Evolutionary conservation across 495 filamentous ascomycete species (phyloP), one percentile per base, ranked within the genome.

Genomic region (Xylaria castorea): DNA sequence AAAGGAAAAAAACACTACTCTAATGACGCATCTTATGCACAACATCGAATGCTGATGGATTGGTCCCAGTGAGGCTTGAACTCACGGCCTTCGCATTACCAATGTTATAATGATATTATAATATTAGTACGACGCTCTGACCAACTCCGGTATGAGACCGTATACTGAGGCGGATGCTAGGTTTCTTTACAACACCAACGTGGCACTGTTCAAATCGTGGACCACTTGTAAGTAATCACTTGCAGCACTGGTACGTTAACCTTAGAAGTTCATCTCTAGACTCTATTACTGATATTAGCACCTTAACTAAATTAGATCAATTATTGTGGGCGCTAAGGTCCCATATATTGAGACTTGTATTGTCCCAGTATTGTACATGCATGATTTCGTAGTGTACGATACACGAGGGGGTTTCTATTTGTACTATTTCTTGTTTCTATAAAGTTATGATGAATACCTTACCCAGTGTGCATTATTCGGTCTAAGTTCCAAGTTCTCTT

Each of bases 61-160:
- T 66, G 27, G 42, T 66, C 63, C 38, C 63, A 48, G 42, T 66
- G 63, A 66, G 63, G 63, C 40, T 66, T 48, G 42, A 64, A 64
- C 27, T 66, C 63, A 66, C 42, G 63, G 18, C 63, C 18, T 66
- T 66, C 27, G 63, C 63, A 66, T 66, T 20, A 50, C 42, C 42
- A 34, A 34, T n/a, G 18, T 50, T 50, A 66, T 25, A n/a, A 63
- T 66, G 0, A 14, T 3, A 12, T 50, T n/a, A 50, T 66, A 48
- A 50, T 48, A 66, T 66, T 48, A 64, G 61, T 44, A 44, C 61
- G 61, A 64, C 38, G 22, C 61, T 64, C 22, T 64, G 9, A 64
- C 61, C 61, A 64, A 30, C 61, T 64, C 22, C 30, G 22, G 1
- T 64, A 64, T 64, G 22, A n/a, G 60, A 63, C 60, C 60, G 11